Evolutionary conservation across 371 early-diverging fungal genomes (phyloP), one percentile per base, ranked within the genome.

Genomic region (Zancudomyces culisetae): DNA sequence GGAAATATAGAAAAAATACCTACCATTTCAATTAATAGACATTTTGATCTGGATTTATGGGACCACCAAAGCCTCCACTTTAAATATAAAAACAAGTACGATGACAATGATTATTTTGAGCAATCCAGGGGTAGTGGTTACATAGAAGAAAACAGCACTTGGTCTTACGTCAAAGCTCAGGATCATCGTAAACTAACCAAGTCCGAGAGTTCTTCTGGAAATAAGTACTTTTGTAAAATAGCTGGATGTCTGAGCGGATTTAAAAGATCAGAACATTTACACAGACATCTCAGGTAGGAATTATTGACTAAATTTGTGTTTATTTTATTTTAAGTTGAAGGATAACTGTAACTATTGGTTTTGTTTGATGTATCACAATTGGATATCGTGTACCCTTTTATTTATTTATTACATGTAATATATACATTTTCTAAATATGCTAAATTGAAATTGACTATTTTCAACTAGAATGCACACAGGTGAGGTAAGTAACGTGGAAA

Each of bases 381-480:
- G 10, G 6, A 48, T 8, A 2, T 48, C 13, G 27, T 23, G 3
- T 24, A 4, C 27, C n/a, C 8, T 48, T 48, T n/a, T n/a, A 24
- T 45, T 26, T 45, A 45, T 45, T 3, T n/a, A 48, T 19, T n/a
- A n/a, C n/a, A n/a, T n/a, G n/a, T n/a, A n/a, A 48, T n/a, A 27
- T 29, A 24, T 48, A 13, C 8, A 48, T 48, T 26, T 8, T 23
- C 29, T 27, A 23, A 27, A 27, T 23, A 23, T 27, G n/a, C 2
- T 27, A 23, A 27, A 4, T 43, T 43, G 20, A 8, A 10, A n/a
- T n/a, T n/a, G n/a, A n/a, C n/a, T n/a, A n/a, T 4, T 43, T 49
- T 43, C 22, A 13, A 43, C 3, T 51, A 51, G 52, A 51, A 51
- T 41, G 41, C 52, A 51, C n/a, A 51, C 52, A 6, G 39, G 39